A percentile compares a stretch with the other conserved stretches of the same genome.
phyloP scores from a whole-genome alignment of 352 stramenopile species.

The Phytophthora pistaciae region DNA sequence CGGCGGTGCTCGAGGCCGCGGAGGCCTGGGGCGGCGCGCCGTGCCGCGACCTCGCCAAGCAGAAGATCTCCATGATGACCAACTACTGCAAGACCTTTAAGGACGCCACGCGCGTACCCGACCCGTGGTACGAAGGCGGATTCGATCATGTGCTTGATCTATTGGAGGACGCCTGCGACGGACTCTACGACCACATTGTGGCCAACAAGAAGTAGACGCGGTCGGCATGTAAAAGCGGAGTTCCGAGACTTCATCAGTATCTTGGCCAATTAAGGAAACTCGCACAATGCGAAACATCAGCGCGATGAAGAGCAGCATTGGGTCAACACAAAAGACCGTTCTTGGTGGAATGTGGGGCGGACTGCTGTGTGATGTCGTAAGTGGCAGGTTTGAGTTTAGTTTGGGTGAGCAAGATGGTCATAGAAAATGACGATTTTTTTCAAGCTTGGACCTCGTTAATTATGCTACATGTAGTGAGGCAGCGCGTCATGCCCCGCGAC shows the following conservation, averaged over 20 bases:
- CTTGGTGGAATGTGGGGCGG: background rate
- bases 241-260: background rate
- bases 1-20: constrained; percentile 85
- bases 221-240: background rate
- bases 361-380: background rate
- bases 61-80: constrained; percentile 88
- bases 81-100: constrained; percentile 82
- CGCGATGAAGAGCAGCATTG: background rate
- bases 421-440: background rate
- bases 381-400: background rate
- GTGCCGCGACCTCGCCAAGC: constrained; percentile 52
- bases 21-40: constrained; percentile 80
- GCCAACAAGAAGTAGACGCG: constrained; percentile 12
- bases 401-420: background rate
- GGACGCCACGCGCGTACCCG: constrained; percentile 66
- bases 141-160: constrained; percentile 92
- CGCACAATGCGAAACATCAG: background rate
- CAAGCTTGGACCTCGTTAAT: background rate
- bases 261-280: background rate
- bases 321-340: background rate
- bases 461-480: background rate
- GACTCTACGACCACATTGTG: constrained; percentile 72
- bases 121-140: constrained; percentile 90
- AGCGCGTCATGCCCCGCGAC: background rate
- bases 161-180: constrained; percentile 87